Evolutionary conservation across 495 filamentous ascomycete genomes (phyloP).

Genomic region (Hypomontagnella monticulosa): DNA sequence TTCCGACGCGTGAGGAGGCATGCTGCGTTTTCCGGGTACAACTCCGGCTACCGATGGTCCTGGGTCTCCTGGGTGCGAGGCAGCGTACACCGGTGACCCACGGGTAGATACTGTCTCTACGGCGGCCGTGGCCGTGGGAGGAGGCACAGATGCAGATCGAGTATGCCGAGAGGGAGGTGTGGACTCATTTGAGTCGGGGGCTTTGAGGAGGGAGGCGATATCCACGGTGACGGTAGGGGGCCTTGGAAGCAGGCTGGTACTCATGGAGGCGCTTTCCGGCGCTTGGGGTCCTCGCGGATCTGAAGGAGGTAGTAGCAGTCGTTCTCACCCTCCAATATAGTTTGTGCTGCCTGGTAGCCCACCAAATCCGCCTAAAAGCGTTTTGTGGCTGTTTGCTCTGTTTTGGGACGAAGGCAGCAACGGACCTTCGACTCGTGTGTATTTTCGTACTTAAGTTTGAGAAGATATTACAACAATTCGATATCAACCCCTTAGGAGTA

Average conservation of each 20-base stretch:
- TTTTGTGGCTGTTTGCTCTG: constrained; percentile 32
- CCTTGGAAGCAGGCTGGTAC: constrained; percentile 40
- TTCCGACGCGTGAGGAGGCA: constrained; percentile 67
- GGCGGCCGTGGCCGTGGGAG: constrained; percentile 49
- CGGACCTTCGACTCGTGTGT: constrained; percentile 4
- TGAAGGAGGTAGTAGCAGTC: constrained; percentile 17
- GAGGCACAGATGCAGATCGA: constrained; percentile 60
- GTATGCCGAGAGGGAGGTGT: constrained; percentile 63
- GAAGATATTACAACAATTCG: constrained; percentile 17
- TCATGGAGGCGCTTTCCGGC: constrained; percentile 45
- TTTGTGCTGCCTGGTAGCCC: constrained; percentile 16
- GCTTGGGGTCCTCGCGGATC: constrained; percentile 26
- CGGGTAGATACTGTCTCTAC: constrained; percentile 28
- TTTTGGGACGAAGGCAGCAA: constrained; percentile 7
- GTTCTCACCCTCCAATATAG: constrained; percentile 10
- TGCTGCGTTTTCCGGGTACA: constrained; percentile 53
- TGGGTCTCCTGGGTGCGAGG: constrained; percentile 26
- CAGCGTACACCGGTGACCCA: constrained; percentile 33
- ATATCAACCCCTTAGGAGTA: constrained; percentile 26
- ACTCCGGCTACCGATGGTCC: constrained; percentile 26
- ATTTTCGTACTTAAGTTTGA: constrained; percentile 10
- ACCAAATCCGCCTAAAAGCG: constrained; percentile 22
- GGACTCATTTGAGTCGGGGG: constrained; percentile 82
- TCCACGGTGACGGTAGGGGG: constrained; percentile 79
- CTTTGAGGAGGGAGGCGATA: constrained; percentile 85